These are phyloP conservation scores for Zopfia rhizophila DNA, from an alignment of 2,329 filamentous ascomycete species.

Conservation along the genomic window DNA sequence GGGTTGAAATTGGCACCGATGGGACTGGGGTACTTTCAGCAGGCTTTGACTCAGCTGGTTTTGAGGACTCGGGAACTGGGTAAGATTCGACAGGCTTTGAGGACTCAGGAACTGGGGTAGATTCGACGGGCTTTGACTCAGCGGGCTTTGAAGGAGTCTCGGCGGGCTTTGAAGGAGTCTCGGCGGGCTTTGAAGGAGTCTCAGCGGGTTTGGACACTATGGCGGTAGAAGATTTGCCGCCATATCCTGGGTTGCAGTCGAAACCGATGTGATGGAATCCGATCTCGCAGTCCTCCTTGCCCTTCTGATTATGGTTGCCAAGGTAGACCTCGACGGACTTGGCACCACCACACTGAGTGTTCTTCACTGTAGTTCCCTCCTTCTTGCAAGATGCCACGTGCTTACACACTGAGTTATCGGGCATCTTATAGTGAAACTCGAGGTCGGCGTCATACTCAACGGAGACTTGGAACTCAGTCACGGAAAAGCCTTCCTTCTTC, in stretches of 20 bases:
- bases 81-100: too few species aligned
- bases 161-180: not conserved
- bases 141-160: constrained; percentile 12
- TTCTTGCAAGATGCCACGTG: constrained; percentile 75
- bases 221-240: constrained; percentile 25
- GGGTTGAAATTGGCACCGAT: too few species aligned
- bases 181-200: not conserved
- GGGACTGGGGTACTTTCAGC: too few species aligned
- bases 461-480: constrained; percentile 77
- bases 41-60: too few species aligned
- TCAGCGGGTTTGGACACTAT: constrained; percentile 24
- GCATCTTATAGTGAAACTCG: constrained; percentile 88
- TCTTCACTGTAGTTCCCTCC: constrained; percentile 76
- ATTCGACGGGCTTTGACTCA: not conserved
- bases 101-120: not conserved
- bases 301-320: constrained; percentile 60
- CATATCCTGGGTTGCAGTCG: constrained; percentile 66
- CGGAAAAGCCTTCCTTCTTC: constrained; percentile 71
- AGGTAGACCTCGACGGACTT: constrained; percentile 78
- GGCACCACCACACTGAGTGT: constrained; percentile 93
- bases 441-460: constrained; percentile 80
- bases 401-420: constrained; percentile 83
- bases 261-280: constrained; percentile 80
- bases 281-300: constrained; percentile 71
- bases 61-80: too few species aligned